Conservation (phyloP, 441 rosid species). For the Sinapis alba region DNA sequence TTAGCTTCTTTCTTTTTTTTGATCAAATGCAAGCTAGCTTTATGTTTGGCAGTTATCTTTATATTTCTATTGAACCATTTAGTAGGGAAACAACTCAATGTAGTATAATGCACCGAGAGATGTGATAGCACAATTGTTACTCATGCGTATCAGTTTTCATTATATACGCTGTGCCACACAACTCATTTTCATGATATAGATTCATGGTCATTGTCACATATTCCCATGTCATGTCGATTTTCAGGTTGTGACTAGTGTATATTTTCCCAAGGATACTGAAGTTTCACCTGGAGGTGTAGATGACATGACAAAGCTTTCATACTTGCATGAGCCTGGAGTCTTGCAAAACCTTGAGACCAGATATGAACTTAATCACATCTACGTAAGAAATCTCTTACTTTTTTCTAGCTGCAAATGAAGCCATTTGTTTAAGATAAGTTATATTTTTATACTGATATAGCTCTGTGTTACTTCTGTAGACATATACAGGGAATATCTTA, state of each 20-base stretch:
- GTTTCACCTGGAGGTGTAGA: constrained; percentile 73
- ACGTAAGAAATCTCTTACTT: constrained; percentile 49
- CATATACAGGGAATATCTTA: constrained; percentile 76
- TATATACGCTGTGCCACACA: not conserved
- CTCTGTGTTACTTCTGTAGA: constrained; percentile 46
- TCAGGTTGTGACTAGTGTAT: constrained; percentile 59
- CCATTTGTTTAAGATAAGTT: constrained; percentile 14
- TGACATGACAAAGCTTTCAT: constrained; percentile 83
- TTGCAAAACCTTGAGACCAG: constrained; percentile 61
- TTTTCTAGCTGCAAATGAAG: constrained; percentile 23
- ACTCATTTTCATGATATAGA: constrained; percentile 13
- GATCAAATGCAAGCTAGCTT: not conserved
- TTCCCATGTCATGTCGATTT: constrained; percentile 15
- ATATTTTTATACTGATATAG: constrained; percentile 26
- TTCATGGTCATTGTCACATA: constrained; percentile 20
- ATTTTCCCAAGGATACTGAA: constrained; percentile 70
- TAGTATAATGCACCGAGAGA: not conserved
- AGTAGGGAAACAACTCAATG: constrained; percentile 20
- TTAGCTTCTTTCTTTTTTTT: too few species aligned
- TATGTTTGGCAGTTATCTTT: constrained; percentile 16
- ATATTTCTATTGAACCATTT: not conserved
- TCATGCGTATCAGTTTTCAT: constrained; percentile 15
- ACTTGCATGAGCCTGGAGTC: constrained; percentile 84
- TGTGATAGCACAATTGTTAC: not conserved
- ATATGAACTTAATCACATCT: constrained; percentile 77